A percentile compares a stretch with the other conserved stretches of the same genome.
Evolutionary conservation across 768 basidiomycete species (phyloP).

Genomic region (Gloeopeniophorella convolvens): DNA sequence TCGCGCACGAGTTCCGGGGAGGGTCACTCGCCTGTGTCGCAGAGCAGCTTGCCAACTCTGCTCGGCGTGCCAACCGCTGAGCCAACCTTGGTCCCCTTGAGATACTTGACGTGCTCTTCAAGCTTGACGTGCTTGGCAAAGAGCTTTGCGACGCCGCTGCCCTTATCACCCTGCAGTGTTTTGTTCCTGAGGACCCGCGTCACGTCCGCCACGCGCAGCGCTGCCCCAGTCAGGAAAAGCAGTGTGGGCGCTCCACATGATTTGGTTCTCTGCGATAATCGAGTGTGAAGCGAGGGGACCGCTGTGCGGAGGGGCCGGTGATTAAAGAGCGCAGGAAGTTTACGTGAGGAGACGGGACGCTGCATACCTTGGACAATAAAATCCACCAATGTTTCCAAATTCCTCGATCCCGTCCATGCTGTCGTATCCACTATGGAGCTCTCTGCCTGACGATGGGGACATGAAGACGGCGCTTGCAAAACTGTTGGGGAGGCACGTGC

Average conservation of each 20-base stretch:
- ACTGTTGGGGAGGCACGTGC: slow-evolving; percentile 37
- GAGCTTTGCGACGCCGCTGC: slow-evolving; percentile 89
- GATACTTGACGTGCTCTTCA: slow-evolving; percentile 76
- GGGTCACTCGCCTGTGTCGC: slow-evolving; percentile 50
- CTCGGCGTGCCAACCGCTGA: slow-evolving; percentile 91
- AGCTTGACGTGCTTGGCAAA: slow-evolving; percentile 95
- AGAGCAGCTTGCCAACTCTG: slow-evolving; percentile 79
- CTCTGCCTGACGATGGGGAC: slow-evolving; percentile 52
- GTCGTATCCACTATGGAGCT: slow-evolving; percentile 70
- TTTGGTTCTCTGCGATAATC: slow-evolving; percentile 72
- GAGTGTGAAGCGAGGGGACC: slow-evolving; percentile 58
- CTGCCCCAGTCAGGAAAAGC: slow-evolving; percentile 81
- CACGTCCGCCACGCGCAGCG: slow-evolving; percentile 86
- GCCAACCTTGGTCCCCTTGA: slow-evolving; percentile 79
- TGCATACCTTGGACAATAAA: slow-evolving; percentile 69
- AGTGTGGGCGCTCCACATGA: slow-evolving; percentile 80
- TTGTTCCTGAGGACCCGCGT: slow-evolving; percentile 67
- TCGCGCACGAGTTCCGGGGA: not conserved
- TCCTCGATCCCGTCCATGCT: slow-evolving; percentile 62
- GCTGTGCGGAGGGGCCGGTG: slow-evolving; percentile 33
- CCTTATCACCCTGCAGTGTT: slow-evolving; percentile 68
- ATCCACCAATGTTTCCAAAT: slow-evolving; percentile 60
- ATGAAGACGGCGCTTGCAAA: slow-evolving; percentile 32
- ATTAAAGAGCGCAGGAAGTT: too few relatives aligned
- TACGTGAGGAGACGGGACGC: not conserved